A percentile compares a stretch with the other conserved stretches of the same genome.
These are phyloP conservation scores for Calonectria honghensis DNA, from an alignment of 2,329 filamentous ascomycete species.

Conservation along the genomic window DNA sequence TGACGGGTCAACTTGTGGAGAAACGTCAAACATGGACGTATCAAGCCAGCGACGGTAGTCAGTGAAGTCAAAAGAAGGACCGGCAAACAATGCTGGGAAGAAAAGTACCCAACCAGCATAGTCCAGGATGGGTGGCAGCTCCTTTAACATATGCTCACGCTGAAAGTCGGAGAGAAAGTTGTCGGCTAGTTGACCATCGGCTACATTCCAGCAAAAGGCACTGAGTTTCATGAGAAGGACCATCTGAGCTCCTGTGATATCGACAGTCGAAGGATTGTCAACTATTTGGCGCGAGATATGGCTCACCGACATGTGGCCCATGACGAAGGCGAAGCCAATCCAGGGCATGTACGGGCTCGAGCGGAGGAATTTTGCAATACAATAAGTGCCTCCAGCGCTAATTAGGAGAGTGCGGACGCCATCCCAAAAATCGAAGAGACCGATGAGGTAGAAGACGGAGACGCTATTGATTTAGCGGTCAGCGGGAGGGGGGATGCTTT, in stretches of 20 bases:
- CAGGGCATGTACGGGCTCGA: slow-evolving; percentile 95
- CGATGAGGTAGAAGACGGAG: slow-evolving; percentile 92
- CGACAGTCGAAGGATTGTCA: slow-evolving; percentile 79
- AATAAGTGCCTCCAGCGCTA: slow-evolving; percentile 86
- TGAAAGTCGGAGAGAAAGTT: slow-evolving; percentile 90
- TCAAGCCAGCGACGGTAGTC: slow-evolving; percentile 96
- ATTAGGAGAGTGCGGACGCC: slow-evolving; percentile 87
- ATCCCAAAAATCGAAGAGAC: slow-evolving; percentile 93
- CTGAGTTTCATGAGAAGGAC: slow-evolving; percentile 98
- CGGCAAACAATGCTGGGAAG: slow-evolving; percentile 92
- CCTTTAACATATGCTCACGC: slow-evolving; percentile 84
- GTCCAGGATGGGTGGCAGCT: slow-evolving; percentile 86
- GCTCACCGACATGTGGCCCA: slow-evolving; percentile 95
- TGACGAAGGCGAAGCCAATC: slow-evolving; percentile 94
- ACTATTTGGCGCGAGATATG: slow-evolving; percentile 88
- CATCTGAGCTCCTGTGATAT: slow-evolving; percentile 98
- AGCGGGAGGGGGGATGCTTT: slow-evolving; percentile 26
- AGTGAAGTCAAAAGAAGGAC: slow-evolving; percentile 94
- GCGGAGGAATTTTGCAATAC: slow-evolving; percentile 87
- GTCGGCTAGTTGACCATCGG: slow-evolving; percentile 88
- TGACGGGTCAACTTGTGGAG: slow-evolving; percentile 85
- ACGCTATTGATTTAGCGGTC: slow-evolving; percentile 68
- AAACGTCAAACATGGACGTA: slow-evolving; percentile 94
- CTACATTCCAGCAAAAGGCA: slow-evolving; percentile 98
- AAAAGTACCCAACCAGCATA: slow-evolving; percentile 95